A percentile compares a stretch with the other conserved stretches of the same genome.
Conservation (phyloP, 306 rosid species). For the Comarum palustre region DNA sequence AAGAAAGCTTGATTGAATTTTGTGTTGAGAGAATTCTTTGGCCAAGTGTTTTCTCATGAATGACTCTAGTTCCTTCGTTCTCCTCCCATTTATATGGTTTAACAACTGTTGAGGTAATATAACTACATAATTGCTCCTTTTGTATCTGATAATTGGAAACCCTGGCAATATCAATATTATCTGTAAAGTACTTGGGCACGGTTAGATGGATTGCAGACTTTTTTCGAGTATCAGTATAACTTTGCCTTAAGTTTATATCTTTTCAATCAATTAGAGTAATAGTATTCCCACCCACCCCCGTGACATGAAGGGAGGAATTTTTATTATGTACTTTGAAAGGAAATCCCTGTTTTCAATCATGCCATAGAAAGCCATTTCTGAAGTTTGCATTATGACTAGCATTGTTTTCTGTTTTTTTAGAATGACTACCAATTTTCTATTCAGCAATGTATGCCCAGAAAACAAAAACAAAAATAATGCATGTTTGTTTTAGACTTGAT, state of each 20-base stretch:
- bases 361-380: not conserved
- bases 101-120: not conserved
- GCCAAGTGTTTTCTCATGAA: not conserved
- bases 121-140: not conserved
- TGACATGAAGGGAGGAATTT: too few species aligned
- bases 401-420: too few species aligned
- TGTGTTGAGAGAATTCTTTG: slow-evolving; percentile 8
- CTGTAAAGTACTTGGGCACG: not conserved
- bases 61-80: not conserved
- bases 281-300: not conserved
- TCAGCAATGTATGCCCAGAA: not conserved
- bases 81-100: not conserved
- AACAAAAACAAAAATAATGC: not conserved
- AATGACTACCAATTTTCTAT: too few species aligned
- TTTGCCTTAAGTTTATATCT: not conserved
- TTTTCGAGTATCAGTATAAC: not conserved
- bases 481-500: not conserved
- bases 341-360: not conserved
- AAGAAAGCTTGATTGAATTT: slow-evolving; percentile 45
- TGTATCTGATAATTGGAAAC: slow-evolving; percentile 9
- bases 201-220: not conserved
- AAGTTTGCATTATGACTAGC: not conserved
- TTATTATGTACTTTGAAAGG: not conserved
- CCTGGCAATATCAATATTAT: not conserved
- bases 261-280: not conserved